A percentile compares a stretch with the other conserved stretches of the same genome.
Conservation (phyloP, 2,329 filamentous ascomycete species). For the Bipolaris zeicola region DNA sequence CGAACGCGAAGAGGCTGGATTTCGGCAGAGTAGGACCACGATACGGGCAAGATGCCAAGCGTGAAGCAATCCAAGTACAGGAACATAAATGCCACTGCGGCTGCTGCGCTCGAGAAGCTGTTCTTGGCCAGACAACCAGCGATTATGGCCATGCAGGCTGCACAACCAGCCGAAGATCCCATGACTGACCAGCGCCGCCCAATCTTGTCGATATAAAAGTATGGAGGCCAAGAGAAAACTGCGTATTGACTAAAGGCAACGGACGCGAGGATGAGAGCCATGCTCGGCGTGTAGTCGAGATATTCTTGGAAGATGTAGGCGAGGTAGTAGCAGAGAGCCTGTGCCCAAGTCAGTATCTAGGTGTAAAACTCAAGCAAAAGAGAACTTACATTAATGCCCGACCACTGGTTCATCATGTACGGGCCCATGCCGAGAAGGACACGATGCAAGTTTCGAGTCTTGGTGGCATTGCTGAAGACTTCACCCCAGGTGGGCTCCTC, state of each 20-base stretch:
- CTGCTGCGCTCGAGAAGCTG: constrained; percentile 34
- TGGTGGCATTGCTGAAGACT: constrained; percentile 45
- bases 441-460: constrained; percentile 44
- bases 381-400: constrained; percentile 24
- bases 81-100: constrained; percentile 50
- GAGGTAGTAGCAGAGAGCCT: constrained; percentile 46
- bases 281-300: constrained; percentile 36
- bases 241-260: constrained; percentile 54
- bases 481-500: constrained; percentile 45
- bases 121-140: constrained; percentile 37
- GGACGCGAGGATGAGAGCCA: constrained; percentile 41
- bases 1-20: constrained; percentile 57
- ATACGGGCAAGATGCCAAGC: constrained; percentile 41
- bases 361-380: no score
- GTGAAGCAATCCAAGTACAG: constrained; percentile 31
- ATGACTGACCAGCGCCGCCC: constrained; percentile 46
- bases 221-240: constrained; percentile 48
- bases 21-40: constrained; percentile 58
- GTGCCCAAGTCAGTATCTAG: background rate
- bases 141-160: constrained; percentile 44
- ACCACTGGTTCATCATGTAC: constrained; percentile 51
- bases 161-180: constrained; percentile 39
- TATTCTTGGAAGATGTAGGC: constrained; percentile 47
- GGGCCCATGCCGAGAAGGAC: constrained; percentile 48
- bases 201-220: constrained; percentile 54